These are phyloP conservation scores for Penicillium roqueforti DNA, from an alignment of 495 filamentous ascomycete genomes.

Conservation along the genomic window DNA sequence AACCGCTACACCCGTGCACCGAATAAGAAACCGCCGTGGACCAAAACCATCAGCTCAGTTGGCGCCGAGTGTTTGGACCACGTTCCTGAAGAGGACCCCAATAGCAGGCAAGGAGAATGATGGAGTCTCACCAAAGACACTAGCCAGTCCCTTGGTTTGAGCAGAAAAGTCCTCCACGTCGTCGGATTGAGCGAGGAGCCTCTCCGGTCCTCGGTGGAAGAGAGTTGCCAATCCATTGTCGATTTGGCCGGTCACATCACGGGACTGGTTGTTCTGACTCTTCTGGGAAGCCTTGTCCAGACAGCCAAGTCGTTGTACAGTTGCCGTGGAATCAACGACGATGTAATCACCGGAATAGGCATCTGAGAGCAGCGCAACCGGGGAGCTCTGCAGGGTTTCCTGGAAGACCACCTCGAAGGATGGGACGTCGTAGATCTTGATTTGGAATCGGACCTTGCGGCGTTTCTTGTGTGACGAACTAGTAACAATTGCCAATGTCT, in stretches of 20 bases:
- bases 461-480: conserved; percentile 19
- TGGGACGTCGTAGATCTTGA: conserved; percentile 39
- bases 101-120: conserved; percentile 75
- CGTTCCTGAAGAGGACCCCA: conserved; percentile 70
- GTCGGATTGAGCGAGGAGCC: conserved; percentile 25
- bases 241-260: conserved; percentile 36
- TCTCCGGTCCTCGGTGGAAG: conserved; percentile 38
- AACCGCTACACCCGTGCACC: conserved; percentile 12
- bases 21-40: not conserved
- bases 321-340: conserved; percentile 40
- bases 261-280: conserved; percentile 42
- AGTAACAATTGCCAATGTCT: conserved; percentile 35
- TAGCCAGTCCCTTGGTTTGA: conserved; percentile 60
- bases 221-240: conserved; percentile 47
- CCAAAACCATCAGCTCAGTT: conserved; percentile 10
- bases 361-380: conserved; percentile 37
- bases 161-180: conserved; percentile 50
- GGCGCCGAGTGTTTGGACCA: conserved; percentile 44
- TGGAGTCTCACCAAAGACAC: conserved; percentile 69
- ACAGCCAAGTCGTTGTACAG: conserved; percentile 50
- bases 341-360: conserved; percentile 55
- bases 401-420: conserved; percentile 29
- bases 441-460: conserved; percentile 20
- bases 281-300: conserved; percentile 50
- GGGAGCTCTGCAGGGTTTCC: conserved; percentile 22